These are phyloP conservation scores for Geosmithia flava DNA, from an alignment of 2,329 filamentous ascomycete species.

Conservation along the genomic window DNA sequence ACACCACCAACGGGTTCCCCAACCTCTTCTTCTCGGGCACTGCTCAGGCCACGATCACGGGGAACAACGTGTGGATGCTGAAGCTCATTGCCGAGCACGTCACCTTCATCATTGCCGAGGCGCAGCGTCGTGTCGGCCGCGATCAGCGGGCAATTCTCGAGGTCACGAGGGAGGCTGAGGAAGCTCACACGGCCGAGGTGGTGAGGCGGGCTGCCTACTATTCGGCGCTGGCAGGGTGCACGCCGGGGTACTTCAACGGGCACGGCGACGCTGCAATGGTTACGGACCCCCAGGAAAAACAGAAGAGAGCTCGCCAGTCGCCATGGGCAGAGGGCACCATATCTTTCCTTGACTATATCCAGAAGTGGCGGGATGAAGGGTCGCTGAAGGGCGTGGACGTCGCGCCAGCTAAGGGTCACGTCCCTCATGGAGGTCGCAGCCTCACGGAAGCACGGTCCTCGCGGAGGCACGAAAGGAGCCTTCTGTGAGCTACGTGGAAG, in stretches of 20 bases:
- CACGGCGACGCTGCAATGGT: background rate
- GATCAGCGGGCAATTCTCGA: constrained; percentile 21
- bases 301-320: background rate
- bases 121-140: constrained; percentile 7
- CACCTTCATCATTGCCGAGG: constrained; percentile 20
- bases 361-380: background rate
- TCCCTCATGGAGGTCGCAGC: too few species aligned
- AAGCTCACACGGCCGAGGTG: constrained; percentile 18
- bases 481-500: too few species aligned
- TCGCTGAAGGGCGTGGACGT: background rate
- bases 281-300: background rate
- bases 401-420: background rate
- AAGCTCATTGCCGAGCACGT: constrained; percentile 25
- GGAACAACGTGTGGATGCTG: constrained; percentile 23
- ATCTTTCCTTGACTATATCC: constrained; percentile 1
- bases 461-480: too few species aligned
- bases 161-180: constrained; percentile 27
- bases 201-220: constrained; percentile 4
- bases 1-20: constrained; percentile 34
- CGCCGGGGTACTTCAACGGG: constrained; percentile 3
- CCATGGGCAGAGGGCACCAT: background rate
- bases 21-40: constrained; percentile 38
- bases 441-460: too few species aligned
- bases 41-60: constrained; percentile 24
- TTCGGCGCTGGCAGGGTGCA: constrained; percentile 4